Evolutionary conservation across 257 asterid genomes (phyloP).

Genomic region (Linaria vulgaris): DNA sequence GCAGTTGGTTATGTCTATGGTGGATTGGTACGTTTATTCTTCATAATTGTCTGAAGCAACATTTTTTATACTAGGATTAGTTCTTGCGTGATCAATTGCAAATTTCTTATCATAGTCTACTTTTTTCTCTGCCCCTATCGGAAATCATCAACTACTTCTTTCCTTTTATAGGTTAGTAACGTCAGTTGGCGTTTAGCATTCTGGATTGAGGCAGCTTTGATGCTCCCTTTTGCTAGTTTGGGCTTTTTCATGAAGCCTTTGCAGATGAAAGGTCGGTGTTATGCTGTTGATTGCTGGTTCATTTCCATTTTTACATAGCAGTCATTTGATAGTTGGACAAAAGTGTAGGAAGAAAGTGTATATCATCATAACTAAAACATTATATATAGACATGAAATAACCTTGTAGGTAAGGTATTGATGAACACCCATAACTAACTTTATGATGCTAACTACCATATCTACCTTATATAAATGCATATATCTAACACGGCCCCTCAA

Average conservation of each 20-base stretch:
- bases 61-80: conserved; percentile 16
- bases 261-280: conserved; percentile 74
- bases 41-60: conserved; percentile 14
- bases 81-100: conserved; percentile 9
- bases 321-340: too few relatives aligned
- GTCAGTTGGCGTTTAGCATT: conserved; percentile 89
- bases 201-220: conserved; percentile 75
- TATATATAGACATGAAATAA: too few relatives aligned
- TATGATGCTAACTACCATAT: too few relatives aligned
- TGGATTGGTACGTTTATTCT: conserved; percentile 68
- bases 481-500: too few relatives aligned
- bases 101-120: neutral
- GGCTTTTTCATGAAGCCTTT: conserved; percentile 90
- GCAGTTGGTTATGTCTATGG: conserved; percentile 97
- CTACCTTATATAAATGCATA: too few relatives aligned
- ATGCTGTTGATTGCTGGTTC: conserved; percentile 18
- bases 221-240: conserved; percentile 87
- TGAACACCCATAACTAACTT: too few relatives aligned
- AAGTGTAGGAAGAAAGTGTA: too few relatives aligned
- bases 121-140: conserved; percentile 1
- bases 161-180: conserved; percentile 50
- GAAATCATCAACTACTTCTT: conserved; percentile 6
- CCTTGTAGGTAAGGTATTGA: too few relatives aligned
- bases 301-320: conserved; percentile 9
- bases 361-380: too few relatives aligned